A percentile compares a stretch with the other conserved stretches of the same genome.
phyloP scores from a whole-genome alignment of 139 green algal genomes.

The Auxenochlorella protothecoides region DNA sequence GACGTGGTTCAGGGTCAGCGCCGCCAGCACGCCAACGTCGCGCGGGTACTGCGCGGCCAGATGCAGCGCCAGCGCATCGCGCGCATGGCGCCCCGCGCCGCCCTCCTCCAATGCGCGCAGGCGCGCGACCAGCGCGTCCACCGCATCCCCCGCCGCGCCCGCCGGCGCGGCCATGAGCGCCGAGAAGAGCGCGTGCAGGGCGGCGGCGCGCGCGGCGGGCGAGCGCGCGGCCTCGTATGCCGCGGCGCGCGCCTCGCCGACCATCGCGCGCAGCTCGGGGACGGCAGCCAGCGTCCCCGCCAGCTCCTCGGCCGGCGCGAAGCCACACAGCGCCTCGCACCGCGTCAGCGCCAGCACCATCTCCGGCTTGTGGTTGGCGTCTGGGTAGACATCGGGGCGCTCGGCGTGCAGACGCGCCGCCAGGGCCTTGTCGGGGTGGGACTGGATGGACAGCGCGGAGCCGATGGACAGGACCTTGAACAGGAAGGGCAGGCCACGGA shows the following conservation, averaged over 20 bases:
- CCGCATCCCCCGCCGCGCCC: conserved; percentile 17
- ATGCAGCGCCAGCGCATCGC: conserved; percentile 6
- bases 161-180: conserved; percentile 68
- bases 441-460: conserved; percentile 96
- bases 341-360: conserved; percentile 87
- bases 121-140: conserved; percentile 41
- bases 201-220: not conserved
- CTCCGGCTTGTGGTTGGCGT: conserved; percentile 98
- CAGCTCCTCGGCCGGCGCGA: conserved; percentile 36
- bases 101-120: conserved; percentile 16
- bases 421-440: conserved; percentile 92
- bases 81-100: not conserved
- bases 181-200: conserved; percentile 64
- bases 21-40: conserved; percentile 86
- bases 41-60: conserved; percentile 70
- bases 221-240: not conserved
- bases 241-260: conserved; percentile 5
- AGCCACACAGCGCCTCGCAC: conserved; percentile 91
- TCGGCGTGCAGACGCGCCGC: conserved; percentile 75
- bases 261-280: not conserved
- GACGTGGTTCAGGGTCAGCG: conserved; percentile 90
- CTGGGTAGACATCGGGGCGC: conserved; percentile 73
- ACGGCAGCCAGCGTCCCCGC: conserved; percentile 9
- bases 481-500: conserved; percentile 74
- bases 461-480: conserved; percentile 94